These are phyloP conservation scores for Kandelia obovata DNA, from an alignment of 345 rosid species.

Conservation along the genomic window DNA sequence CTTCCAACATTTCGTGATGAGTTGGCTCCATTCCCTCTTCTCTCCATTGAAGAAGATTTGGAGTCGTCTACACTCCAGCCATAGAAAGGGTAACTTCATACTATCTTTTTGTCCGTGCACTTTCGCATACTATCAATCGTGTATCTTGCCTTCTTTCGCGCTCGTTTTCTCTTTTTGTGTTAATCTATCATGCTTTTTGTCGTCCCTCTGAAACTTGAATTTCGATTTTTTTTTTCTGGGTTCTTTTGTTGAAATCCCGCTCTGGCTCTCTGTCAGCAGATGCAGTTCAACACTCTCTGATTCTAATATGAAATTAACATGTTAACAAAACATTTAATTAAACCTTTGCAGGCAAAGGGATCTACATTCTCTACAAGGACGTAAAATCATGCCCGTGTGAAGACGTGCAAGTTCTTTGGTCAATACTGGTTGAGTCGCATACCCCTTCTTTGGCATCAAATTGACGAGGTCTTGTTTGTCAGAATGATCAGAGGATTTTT, in stretches of 20 bases:
- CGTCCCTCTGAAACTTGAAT: background rate
- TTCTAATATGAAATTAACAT: background rate
- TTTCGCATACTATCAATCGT: background rate
- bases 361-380: constrained; percentile 21
- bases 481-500: background rate
- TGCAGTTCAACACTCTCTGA: background rate
- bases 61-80: constrained; percentile 6
- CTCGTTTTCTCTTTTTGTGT: background rate
- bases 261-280: background rate
- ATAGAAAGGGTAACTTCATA: constrained; percentile 12
- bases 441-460: background rate
- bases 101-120: too few species aligned
- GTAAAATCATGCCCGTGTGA: constrained; percentile 23
- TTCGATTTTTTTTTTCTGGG: background rate
- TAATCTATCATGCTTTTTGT: background rate
- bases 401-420: constrained; percentile 25
- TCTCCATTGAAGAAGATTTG: constrained; percentile 22
- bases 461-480: background rate
- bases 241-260: background rate
- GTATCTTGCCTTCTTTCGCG: background rate
- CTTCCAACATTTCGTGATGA: constrained; percentile 16
- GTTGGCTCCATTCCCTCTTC: constrained; percentile 17
- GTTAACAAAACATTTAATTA: background rate
- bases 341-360: constrained; percentile 9
- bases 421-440: constrained; percentile 24